phyloP scores from a whole-genome alignment of 1,284 basidiomycete genomes.

The Caloboletus firmus region DNA sequence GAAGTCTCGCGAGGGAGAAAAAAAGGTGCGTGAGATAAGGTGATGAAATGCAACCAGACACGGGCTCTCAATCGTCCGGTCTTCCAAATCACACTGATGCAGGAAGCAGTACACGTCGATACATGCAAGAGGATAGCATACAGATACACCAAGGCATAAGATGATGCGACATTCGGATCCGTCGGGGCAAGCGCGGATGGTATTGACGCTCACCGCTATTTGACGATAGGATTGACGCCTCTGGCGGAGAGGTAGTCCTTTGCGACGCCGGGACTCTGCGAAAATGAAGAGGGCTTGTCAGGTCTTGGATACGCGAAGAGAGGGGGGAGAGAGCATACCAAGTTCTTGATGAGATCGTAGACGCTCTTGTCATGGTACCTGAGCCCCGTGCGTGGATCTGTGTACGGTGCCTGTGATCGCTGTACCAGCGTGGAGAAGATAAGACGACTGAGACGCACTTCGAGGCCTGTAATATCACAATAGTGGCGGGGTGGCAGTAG shows the following conservation, averaged over 20 bases:
- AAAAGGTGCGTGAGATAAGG: too few relatives aligned
- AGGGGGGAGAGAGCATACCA: conserved; percentile 49
- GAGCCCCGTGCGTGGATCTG: conserved; percentile 78
- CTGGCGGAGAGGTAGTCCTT: conserved; percentile 51
- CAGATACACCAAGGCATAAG: background rate
- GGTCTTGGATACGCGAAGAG: background rate
- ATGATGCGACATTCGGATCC: background rate
- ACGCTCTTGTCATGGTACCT: conserved; percentile 86
- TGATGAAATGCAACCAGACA: too few relatives aligned
- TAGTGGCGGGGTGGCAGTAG: conserved; percentile 76
- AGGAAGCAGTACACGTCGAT: too few relatives aligned
- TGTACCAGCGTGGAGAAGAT: background rate
- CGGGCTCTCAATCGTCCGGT: too few relatives aligned
- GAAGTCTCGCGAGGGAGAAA: too few relatives aligned
- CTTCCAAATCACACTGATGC: too few relatives aligned
- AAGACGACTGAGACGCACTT: conserved; percentile 45
- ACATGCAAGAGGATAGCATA: too few relatives aligned
- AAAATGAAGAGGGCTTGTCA: background rate
- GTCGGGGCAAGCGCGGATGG: background rate
- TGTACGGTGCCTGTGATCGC: conserved; percentile 69
- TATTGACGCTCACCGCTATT: conserved; percentile 25
- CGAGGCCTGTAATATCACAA: conserved; percentile 86
- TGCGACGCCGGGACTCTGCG: conserved; percentile 45
- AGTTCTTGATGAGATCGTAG: conserved; percentile 77
- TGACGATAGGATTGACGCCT: conserved; percentile 54